Conservation (phyloP, 2,329 filamentous ascomycete genomes). For the Diaporthe humulicola region DNA sequence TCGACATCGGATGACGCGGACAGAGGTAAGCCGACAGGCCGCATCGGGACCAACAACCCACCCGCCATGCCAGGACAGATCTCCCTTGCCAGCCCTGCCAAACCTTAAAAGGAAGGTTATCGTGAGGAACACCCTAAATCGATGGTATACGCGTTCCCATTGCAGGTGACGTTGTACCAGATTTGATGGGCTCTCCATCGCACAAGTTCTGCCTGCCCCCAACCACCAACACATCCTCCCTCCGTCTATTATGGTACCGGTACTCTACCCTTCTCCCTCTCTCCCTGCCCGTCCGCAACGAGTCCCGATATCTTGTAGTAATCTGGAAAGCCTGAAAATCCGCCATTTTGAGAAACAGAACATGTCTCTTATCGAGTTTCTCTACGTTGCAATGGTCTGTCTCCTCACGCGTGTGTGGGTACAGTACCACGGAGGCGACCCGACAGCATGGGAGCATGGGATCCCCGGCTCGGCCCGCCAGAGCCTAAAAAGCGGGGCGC, state of each 20-base stretch:
- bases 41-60: background rate
- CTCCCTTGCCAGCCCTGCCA: conserved; percentile 8
- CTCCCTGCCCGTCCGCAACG: background rate
- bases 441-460: conserved; percentile 22
- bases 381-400: background rate
- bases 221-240: background rate
- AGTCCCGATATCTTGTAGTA: background rate
- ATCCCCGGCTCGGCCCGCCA: conserved; percentile 13
- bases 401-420: background rate
- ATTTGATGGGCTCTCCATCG: background rate
- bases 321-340: background rate
- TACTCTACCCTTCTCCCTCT: background rate
- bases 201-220: conserved; percentile 13
- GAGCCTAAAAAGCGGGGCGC: conserved; percentile 5
- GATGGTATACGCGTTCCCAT: conserved; percentile 17
- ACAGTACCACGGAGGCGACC: background rate
- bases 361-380: background rate
- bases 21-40: conserved; percentile 1
- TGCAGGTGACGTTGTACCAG: conserved; percentile 24
- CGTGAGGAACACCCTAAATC: background rate
- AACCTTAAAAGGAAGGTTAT: conserved; percentile 37
- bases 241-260: background rate
- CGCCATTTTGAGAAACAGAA: background rate
- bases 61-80: background rate
- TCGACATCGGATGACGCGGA: conserved; percentile 35